Evolutionary conservation across 2,329 filamentous ascomycete species (phyloP).

Genomic region (Metarhizium album): DNA sequence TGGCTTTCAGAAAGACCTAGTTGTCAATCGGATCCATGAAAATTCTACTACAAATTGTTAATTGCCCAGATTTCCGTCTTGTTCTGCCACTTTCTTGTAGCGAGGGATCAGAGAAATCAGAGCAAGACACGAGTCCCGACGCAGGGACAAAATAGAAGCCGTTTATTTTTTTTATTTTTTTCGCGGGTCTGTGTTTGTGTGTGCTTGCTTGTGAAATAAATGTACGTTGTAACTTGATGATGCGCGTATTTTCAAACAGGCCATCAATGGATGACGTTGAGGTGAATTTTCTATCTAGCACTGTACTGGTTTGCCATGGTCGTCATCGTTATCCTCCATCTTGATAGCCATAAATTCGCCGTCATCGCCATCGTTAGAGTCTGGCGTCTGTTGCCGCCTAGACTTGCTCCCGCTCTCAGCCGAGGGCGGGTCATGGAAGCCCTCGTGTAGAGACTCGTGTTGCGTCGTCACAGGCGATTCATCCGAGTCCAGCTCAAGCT

Average conservation of each 20-base stretch:
- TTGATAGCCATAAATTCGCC: constrained; percentile 3
- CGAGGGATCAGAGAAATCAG: not conserved
- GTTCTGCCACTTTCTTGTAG: not conserved
- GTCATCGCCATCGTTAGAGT: not conserved
- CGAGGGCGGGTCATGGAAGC: constrained; percentile 16
- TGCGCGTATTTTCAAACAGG: not conserved
- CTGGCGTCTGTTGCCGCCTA: not conserved
- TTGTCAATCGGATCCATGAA: not conserved
- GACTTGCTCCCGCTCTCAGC: constrained; percentile 11
- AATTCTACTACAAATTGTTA: not conserved
- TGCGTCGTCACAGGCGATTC: not conserved
- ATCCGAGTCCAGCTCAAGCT: constrained; percentile 12
- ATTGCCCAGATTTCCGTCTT: constrained; percentile 5
- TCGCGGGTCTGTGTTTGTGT: not conserved
- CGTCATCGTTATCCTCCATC: constrained; percentile 15
- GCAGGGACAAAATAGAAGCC: not conserved
- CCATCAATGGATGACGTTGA: not conserved
- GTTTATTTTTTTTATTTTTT: not conserved
- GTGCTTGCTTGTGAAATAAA: no score
- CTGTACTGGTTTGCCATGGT: not conserved
- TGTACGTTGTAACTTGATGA: no score
- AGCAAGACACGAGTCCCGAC: not conserved
- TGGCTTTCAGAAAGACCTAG: not conserved
- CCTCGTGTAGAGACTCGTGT: not conserved
- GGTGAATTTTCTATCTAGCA: no score